A percentile compares a stretch with the other conserved stretches of the same genome.
These are phyloP conservation scores for Gossypium lobatum DNA, from an alignment of 441 rosid species.

Conservation along the genomic window DNA sequence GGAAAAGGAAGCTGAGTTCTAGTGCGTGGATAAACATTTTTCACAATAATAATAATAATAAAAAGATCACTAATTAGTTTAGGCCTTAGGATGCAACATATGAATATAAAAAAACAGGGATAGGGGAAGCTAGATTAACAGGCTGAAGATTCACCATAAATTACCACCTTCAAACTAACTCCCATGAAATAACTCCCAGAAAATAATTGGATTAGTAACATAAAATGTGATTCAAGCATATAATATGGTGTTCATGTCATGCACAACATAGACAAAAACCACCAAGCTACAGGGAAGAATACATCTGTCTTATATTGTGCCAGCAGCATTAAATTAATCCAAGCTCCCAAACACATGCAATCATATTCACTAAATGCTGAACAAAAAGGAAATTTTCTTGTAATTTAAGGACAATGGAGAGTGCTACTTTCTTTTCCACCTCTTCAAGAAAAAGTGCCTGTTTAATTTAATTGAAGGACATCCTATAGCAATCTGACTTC, in stretches of 20 bases:
- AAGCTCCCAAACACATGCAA: slow-evolving; percentile 1
- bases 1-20: not conserved
- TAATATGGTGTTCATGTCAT: not conserved
- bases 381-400: not conserved
- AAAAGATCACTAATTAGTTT: not conserved
- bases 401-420: not conserved
- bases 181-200: not conserved
- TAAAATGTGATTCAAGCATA: not conserved
- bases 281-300: not conserved
- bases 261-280: not conserved
- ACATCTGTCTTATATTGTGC: not conserved
- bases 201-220: not conserved
- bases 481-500: not conserved
- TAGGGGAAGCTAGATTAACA: not conserved
- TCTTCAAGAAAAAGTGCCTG: not conserved
- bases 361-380: not conserved
- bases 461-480: not conserved
- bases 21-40: not conserved
- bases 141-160: not conserved
- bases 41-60: not conserved
- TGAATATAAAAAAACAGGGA: not conserved
- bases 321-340: not conserved
- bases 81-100: not conserved
- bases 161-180: not conserved
- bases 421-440: not conserved